Base-by-base conservation (phyloP, 2,329 filamentous ascomycete species). In the Colletotrichum falcatum region DNA sequence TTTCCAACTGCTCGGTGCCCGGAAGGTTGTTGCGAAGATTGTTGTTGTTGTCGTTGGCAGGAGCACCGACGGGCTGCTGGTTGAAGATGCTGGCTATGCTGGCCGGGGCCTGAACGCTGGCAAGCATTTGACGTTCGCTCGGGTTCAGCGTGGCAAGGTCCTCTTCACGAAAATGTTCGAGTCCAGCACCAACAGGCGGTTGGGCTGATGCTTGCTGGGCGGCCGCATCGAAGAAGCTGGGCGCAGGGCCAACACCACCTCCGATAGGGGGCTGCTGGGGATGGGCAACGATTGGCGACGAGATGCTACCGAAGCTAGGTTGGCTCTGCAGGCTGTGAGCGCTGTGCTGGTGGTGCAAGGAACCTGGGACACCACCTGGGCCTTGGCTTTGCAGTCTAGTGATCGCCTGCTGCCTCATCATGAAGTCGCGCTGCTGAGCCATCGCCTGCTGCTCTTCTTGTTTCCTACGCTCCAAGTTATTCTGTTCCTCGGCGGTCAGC, bases 391-490 rank as follows among this genome's bases (percentile, higher is more conserved):
- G 68, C 35, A 72, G 33, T 78, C 95, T 91, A 61, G 90, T 86
- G 70, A 94, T 90, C 8, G 89, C 87, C 77, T 97, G 94, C 77
- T 97, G 94, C 73, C 94, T 93, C 73, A 94, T 92, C 65, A 98
- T 88, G 75, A 94, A 94, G 79, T 99, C 96, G 75, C 97, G 94
- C 80, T 99, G 96, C 51, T 96, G 92, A 55, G 97, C 96, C 90
- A 98, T 97, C 44, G 97, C 86, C 79, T 96, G 97, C 79, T 99
- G 96, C 78, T 99, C 97, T 81, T 99, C 96, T 80, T 99, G 96
- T 84, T 99, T 99, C 62, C 96, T 89, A 64, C 96, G 90, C 83
- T 99, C 96, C 1, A 99, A 85, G 48, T 97, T 97, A 82, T 99
- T 99, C 79, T 99, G 96, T 81, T 99, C 96, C 77, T 98, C 95